These are phyloP conservation scores for Aspergillus aculeatus DNA, from an alignment of 2,329 filamentous ascomycete species.

Conservation along the genomic window DNA sequence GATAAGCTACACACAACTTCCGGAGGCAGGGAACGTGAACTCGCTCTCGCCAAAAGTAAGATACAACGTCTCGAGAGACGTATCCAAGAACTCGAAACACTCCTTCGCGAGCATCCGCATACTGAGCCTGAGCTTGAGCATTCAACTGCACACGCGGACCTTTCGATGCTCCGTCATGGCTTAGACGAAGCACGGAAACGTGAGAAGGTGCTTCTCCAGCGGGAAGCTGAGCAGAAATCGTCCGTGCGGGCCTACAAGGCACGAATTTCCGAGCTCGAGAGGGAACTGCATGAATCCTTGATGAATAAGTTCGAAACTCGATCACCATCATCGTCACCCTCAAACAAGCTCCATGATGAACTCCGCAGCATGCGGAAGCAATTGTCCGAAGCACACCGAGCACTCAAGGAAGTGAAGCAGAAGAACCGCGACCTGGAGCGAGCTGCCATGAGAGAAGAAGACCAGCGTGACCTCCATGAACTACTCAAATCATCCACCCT, in stretches of 20 bases:
- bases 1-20: conserved; percentile 48
- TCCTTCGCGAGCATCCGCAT: conserved; percentile 56
- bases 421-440: conserved; percentile 53
- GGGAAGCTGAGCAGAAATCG: conserved; percentile 64
- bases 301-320: conserved; percentile 52
- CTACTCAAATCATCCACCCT: conserved; percentile 48
- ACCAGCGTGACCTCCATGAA: conserved; percentile 46
- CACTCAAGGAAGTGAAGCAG: conserved; percentile 55
- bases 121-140: conserved; percentile 35
- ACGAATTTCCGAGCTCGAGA: conserved; percentile 65
- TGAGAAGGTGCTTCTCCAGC: conserved; percentile 63
- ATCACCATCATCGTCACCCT: conserved; percentile 54
- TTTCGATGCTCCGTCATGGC: conserved; percentile 62
- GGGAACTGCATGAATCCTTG: conserved; percentile 62
- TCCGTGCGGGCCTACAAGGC: conserved; percentile 62
- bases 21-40: conserved; percentile 49
- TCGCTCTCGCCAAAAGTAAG: conserved; percentile 57
- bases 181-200: conserved; percentile 64
- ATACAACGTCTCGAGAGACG: conserved; percentile 64
- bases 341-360: conserved; percentile 50
- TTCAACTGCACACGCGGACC: conserved; percentile 44
- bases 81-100: conserved; percentile 49
- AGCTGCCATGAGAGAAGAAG: conserved; percentile 48
- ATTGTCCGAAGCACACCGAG: conserved; percentile 59
- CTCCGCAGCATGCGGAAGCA: conserved; percentile 60